These are phyloP conservation scores for Cenchrus americanus DNA, from an alignment of 176 grass and related monocot genomes.

Conservation along the genomic window DNA sequence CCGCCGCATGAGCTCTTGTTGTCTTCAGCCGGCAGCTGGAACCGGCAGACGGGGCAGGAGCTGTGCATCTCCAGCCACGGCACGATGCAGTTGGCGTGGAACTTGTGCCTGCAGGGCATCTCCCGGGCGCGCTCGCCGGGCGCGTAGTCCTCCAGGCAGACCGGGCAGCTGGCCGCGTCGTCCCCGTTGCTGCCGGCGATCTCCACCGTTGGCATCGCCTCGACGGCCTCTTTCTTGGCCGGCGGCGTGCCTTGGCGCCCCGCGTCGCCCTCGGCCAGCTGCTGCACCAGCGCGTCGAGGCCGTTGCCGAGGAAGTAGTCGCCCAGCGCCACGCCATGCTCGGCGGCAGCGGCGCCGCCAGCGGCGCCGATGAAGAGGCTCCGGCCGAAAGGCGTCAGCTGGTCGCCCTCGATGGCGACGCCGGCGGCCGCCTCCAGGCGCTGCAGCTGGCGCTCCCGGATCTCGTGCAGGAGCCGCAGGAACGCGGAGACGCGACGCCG, in stretches of 20 bases:
- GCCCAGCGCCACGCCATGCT: slow-evolving; percentile 52
- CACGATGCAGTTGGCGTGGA: slow-evolving; percentile 76
- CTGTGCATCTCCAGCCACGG: slow-evolving; percentile 91
- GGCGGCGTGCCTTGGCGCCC: slow-evolving; percentile 63
- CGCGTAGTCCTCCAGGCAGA: slow-evolving; percentile 84
- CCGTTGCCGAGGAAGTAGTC: slow-evolving; percentile 76
- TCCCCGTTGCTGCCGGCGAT: slow-evolving; percentile 36
- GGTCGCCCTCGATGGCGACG: slow-evolving; percentile 37
- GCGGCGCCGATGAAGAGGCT: slow-evolving; percentile 25
- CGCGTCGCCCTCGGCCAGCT: slow-evolving; percentile 59
- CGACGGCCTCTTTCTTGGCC: slow-evolving; percentile 73
- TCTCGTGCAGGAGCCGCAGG: slow-evolving; percentile 54
- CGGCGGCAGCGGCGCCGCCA: slow-evolving; percentile 31
- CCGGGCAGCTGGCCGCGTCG: slow-evolving; percentile 51
- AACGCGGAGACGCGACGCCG: slow-evolving; percentile 54
- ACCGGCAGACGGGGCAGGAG: slow-evolving; percentile 85
- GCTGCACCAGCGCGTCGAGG: slow-evolving; percentile 70
- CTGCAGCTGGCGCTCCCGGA: slow-evolving; percentile 57
- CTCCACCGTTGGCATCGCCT: slow-evolving; percentile 68
- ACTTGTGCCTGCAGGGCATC: slow-evolving; percentile 88
- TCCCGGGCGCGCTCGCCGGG: slow-evolving; percentile 62
- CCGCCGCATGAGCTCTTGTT: slow-evolving; percentile 51
- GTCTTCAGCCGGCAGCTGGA: slow-evolving; percentile 64
- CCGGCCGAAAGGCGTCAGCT: slow-evolving; percentile 35
- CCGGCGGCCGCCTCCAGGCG: slow-evolving; percentile 43